A percentile compares a stretch with the other conserved stretches of the same genome.
Conservation (phyloP, 768 basidiomycete species). For the Tricholoma bakamatsutake region DNA sequence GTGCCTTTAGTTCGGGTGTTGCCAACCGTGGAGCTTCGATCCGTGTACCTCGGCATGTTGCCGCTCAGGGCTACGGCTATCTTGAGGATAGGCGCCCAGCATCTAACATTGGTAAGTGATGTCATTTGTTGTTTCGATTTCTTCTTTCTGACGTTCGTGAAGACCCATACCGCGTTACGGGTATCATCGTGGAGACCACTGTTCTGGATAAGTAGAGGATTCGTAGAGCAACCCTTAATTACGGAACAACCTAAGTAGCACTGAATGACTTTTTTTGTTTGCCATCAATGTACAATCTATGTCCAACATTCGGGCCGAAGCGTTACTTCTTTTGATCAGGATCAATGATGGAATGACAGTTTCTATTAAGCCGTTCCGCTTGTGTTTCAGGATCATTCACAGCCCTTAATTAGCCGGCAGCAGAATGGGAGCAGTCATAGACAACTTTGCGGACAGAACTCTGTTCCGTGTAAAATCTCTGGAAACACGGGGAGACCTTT, state of each 20-base stretch:
- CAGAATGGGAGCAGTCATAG: slow-evolving; percentile 14
- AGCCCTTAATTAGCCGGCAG: too few species aligned
- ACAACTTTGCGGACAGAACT: slow-evolving; percentile 29
- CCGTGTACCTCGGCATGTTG: slow-evolving; percentile 93
- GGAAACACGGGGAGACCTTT: slow-evolving; percentile 53
- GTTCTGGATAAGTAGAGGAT: slow-evolving; percentile 51
- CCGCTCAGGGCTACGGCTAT: slow-evolving; percentile 90
- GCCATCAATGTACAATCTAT: neutral
- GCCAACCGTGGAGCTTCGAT: slow-evolving; percentile 97
- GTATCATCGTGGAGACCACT: slow-evolving; percentile 87
- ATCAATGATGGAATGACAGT: too few species aligned
- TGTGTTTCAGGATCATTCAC: too few species aligned
- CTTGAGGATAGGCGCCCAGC: slow-evolving; percentile 96
- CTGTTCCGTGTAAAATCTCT: slow-evolving; percentile 56
- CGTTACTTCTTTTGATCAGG: neutral
- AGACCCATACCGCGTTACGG: slow-evolving; percentile 95
- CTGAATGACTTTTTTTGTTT: neutral
- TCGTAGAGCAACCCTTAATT: neutral
- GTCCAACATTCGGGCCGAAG: too few species aligned
- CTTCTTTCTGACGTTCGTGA: slow-evolving; percentile 7
- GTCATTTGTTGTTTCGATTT: neutral
- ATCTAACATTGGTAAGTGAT: slow-evolving; percentile 86
- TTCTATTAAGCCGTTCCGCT: too few species aligned
- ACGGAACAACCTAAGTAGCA: neutral
- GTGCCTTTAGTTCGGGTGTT: slow-evolving; percentile 87